phyloP scores from a whole-genome alignment of 2,329 filamentous ascomycete species.

The Coleophoma crateriformis region DNA sequence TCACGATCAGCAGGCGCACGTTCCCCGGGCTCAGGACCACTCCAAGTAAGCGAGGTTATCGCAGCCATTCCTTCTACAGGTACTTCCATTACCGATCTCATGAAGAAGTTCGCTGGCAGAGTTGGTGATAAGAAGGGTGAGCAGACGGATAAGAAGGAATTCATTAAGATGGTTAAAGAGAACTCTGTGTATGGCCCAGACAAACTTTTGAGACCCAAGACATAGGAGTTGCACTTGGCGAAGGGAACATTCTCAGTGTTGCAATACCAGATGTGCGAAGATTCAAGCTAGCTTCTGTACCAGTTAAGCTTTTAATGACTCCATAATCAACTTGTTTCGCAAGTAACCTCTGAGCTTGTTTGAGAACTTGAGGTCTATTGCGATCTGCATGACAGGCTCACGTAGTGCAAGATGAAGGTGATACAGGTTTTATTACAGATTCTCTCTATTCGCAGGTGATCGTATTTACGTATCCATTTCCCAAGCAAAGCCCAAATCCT shows the following conservation, averaged over 20 bases:
- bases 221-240: too few species aligned
- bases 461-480: conserved; percentile 77
- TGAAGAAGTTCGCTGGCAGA: conserved; percentile 47
- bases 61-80: conserved; percentile 47
- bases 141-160: conserved; percentile 47
- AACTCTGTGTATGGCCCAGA: conserved; percentile 47
- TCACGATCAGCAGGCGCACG: neutral
- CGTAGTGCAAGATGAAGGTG: too few species aligned
- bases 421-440: neutral
- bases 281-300: too few species aligned
- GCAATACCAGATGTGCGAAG: too few species aligned
- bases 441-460: conserved; percentile 6
- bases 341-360: too few species aligned
- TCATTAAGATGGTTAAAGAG: conserved; percentile 54
- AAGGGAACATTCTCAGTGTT: too few species aligned
- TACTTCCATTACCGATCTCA: conserved; percentile 47
- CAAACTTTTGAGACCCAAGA: conserved; percentile 38
- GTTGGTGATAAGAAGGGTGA: conserved; percentile 44
- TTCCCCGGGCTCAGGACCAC: conserved; percentile 19
- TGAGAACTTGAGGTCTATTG: too few species aligned
- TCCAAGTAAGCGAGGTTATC: conserved; percentile 48
- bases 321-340: too few species aligned
- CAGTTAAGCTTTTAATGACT: too few species aligned
- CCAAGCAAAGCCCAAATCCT: conserved; percentile 85
- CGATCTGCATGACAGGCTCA: too few species aligned